Percentiles rank a stretch among this genome's conserved stretches.
Conservation (phyloP, 1,284 basidiomycete species). For the Peniophora sp. region DNA sequence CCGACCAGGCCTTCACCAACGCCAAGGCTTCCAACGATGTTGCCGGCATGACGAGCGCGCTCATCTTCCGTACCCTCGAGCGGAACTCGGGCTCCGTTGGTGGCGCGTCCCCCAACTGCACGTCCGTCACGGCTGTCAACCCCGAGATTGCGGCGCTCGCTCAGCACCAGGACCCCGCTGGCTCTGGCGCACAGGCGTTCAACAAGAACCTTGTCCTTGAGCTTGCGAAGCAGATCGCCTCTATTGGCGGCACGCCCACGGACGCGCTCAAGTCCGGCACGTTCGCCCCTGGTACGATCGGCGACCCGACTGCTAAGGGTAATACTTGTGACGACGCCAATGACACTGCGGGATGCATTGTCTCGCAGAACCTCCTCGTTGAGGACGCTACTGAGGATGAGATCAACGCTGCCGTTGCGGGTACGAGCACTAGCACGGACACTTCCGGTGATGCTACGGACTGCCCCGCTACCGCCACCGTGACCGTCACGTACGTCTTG, state of each 20-base stretch:
- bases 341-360: constrained; percentile 53
- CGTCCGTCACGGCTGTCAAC: constrained; percentile 47
- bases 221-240: constrained; percentile 53
- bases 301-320: constrained; percentile 43
- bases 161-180: constrained; percentile 65
- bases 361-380: constrained; percentile 51
- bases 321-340: constrained; percentile 45
- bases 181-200: constrained; percentile 41
- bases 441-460: neutral
- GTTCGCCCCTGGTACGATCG: constrained; percentile 49
- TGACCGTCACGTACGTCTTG: no score
- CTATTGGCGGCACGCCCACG: constrained; percentile 55
- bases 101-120: constrained; percentile 39
- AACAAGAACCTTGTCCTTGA: constrained; percentile 59
- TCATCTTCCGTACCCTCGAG: constrained; percentile 62
- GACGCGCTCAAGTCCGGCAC: constrained; percentile 57
- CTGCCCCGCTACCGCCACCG: no score
- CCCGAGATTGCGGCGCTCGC: constrained; percentile 60
- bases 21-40: constrained; percentile 56
- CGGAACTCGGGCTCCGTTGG: constrained; percentile 58
- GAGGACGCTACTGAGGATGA: constrained; percentile 52
- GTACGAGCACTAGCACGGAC: constrained; percentile 9
- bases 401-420: constrained; percentile 45
- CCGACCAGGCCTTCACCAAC: constrained; percentile 66
- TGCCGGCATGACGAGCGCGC: constrained; percentile 47